Conservation (phyloP, 2,329 filamentous ascomycete species). For the Colletotrichum falcatum region DNA sequence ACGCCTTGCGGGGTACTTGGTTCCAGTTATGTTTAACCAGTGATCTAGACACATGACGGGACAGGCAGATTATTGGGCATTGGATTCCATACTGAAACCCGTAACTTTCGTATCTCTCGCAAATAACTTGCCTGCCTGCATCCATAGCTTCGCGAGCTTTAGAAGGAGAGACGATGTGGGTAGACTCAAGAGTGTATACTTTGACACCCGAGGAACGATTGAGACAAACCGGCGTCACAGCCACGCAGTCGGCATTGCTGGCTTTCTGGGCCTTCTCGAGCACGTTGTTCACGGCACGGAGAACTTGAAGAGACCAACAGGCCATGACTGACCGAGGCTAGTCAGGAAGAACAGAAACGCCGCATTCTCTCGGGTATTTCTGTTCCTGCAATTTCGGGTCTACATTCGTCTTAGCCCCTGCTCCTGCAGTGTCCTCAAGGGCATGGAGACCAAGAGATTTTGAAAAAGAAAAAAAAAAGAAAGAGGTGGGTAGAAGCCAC, state of each 20-base stretch:
- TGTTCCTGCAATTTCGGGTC: neutral
- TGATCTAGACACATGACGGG: neutral
- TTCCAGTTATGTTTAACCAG: neutral
- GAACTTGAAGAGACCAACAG: too few species aligned
- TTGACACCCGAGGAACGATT: neutral
- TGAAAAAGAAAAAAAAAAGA: rapidly evolving
- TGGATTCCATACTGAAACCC: neutral
- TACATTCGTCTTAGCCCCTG: neutral
- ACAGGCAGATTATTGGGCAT: neutral
- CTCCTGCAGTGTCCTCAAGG: neutral
- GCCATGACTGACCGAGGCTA: neutral
- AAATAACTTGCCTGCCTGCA: neutral
- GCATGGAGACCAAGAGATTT: neutral
- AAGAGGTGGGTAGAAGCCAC: too few species aligned
- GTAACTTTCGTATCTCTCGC: neutral
- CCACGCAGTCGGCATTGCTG: neutral
- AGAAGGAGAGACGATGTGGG: rapidly evolving
- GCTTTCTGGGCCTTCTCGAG: neutral
- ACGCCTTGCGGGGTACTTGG: neutral
- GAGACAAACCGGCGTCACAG: neutral
- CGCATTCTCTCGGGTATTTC: too few species aligned
- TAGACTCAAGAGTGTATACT: neutral
- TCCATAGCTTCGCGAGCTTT: neutral
- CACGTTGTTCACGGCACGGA: neutral
- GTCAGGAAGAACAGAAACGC: neutral